Evolutionary conservation across 1,284 basidiomycete genomes (phyloP), one percentile per base, ranked within the genome.

Genomic region (Inonotus hispidus): DNA sequence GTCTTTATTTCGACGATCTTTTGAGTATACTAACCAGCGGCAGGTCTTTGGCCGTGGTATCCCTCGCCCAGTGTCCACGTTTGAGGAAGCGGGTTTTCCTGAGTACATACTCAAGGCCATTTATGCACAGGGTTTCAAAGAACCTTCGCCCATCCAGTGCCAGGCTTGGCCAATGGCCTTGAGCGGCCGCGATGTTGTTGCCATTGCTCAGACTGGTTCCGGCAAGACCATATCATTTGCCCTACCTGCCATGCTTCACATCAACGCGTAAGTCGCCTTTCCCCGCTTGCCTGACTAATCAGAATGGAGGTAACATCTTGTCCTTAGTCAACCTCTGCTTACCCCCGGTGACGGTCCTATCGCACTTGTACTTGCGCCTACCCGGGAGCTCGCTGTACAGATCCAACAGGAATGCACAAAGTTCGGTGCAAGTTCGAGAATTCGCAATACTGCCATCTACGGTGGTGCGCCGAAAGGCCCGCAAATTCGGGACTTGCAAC

Each of bases 101-200:
- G 94, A 98, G 68, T 98, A 98, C 75, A 86, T 99, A 67, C 86
- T 98, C 85, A 77, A 84, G 59, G 94, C 96, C 63, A 96, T 99
- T 74, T 88, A 84, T 66, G 92, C 93, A 32, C 93, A 97, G 77
- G 96, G 96, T 58, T 99, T 99, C 77, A 75, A 82, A 52, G 74
- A 82, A 3, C 96, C 96, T 0, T 95, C 95, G 1, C 87, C 97
- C 58, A 98, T 99, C 71, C 96, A 99, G 75, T 96, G 95, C 71
- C 96, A 99, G 74, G 92, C 95, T 11, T 98, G 95, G 95, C 95
- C 95, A 1, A 97, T 98, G 92, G 95, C 95, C 11, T 79, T 98
- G 16, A 94, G 83, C 65, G 95, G 95, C 67, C 85, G 93, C 65
- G 95, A 98, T 76, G 83, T 98, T 45, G 94, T 98, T 61, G 96